phyloP scores from a whole-genome alignment of 345 rosid genomes.

The Arabis alpina region DNA sequence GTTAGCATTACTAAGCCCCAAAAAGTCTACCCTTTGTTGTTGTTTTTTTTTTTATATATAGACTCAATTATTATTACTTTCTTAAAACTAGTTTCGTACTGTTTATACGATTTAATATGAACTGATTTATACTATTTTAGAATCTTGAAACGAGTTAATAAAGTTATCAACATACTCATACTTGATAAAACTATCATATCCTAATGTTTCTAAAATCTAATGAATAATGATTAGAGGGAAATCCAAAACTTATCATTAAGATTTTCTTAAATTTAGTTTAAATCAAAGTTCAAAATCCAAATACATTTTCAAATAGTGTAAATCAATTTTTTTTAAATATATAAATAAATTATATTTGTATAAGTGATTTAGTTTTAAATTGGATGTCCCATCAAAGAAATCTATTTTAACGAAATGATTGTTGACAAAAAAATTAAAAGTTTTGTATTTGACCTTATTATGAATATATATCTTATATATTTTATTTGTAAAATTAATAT shows the following conservation, averaged over 20 bases:
- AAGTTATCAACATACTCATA: constrained; percentile 22
- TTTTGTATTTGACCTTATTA: no score
- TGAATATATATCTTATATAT: neutral
- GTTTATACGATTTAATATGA: constrained; percentile 3
- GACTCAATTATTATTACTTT: constrained; percentile 20
- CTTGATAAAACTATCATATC: constrained; percentile 27
- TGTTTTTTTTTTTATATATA: neutral
- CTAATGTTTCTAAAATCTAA: constrained; percentile 3
- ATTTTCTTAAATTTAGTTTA: neutral
- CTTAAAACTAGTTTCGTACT: neutral
- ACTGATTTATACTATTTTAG: constrained; percentile 22
- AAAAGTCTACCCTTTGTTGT: constrained; percentile 31
- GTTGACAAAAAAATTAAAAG: no score
- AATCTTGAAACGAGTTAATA: constrained; percentile 19
- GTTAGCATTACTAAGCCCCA: constrained; percentile 21
- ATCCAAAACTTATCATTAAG: neutral
- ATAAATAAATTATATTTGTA: no score
- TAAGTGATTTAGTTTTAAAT: no score
- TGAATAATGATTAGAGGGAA: constrained; percentile 1
- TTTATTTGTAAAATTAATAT: neutral
- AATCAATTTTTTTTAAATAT: no score
- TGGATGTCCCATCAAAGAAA: no score
- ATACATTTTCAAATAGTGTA: neutral
- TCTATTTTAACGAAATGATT: no score
- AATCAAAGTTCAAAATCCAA: neutral